Evolutionary conservation across 2,329 filamentous ascomycete species (phyloP).

Genomic region (Rutstroemia sp.): DNA sequence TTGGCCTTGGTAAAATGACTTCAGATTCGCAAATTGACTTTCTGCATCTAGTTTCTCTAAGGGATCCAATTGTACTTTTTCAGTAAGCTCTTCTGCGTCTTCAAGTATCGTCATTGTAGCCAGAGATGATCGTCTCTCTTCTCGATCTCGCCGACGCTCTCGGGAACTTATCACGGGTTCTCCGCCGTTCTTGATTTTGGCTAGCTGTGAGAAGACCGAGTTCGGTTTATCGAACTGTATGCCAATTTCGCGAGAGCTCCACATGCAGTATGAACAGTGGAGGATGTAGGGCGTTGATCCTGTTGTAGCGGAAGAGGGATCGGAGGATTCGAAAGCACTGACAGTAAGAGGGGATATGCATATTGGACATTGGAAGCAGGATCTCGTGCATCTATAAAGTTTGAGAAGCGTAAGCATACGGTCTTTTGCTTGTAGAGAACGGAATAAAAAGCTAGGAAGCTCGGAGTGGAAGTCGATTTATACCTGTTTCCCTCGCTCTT

Average conservation of each 20-base stretch:
- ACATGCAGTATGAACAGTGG: conserved; percentile 84
- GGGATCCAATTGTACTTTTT: conserved; percentile 32
- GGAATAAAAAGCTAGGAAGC: background rate
- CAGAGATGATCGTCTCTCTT: conserved; percentile 21
- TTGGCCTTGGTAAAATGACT: conserved; percentile 75
- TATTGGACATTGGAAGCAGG: conserved; percentile 90
- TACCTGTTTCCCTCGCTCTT: conserved; percentile 91
- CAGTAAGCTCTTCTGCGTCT: conserved; percentile 23
- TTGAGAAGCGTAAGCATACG: background rate
- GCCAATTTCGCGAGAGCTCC: conserved; percentile 83
- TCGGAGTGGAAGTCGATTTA: conserved; percentile 14
- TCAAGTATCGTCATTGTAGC: conserved; percentile 20
- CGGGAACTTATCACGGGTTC: conserved; percentile 41
- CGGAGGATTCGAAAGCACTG: conserved; percentile 53
- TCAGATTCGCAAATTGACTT: conserved; percentile 66
- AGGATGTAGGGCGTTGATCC: conserved; percentile 61
- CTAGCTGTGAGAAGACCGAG: conserved; percentile 74
- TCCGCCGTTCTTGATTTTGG: conserved; percentile 60
- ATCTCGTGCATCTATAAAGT: conserved; percentile 68
- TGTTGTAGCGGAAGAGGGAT: conserved; percentile 28
- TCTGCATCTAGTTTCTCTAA: conserved; percentile 48
- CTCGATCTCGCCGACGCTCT: conserved; percentile 29
- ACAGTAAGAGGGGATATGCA: conserved; percentile 77
- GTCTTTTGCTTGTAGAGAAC: background rate
- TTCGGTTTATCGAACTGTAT: conserved; percentile 86